A percentile compares a stretch with the other conserved stretches of the same genome.
Conservation (phyloP, 805 yeast genomes). For the Metschnikowia dekortorum region DNA sequence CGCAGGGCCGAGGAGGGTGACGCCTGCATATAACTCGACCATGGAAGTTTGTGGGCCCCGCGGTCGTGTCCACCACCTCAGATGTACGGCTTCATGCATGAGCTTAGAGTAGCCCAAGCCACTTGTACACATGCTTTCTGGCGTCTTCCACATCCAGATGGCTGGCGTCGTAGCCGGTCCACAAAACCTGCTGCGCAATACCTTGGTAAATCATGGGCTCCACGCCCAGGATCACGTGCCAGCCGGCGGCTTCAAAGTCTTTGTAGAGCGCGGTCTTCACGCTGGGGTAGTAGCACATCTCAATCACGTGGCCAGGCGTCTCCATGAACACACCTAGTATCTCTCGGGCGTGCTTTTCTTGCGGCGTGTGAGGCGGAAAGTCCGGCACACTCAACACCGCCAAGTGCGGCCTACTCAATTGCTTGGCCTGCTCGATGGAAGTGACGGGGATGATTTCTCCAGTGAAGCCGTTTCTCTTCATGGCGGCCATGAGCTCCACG, state of each 20-base stretch:
- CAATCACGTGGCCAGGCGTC: constrained; percentile 25
- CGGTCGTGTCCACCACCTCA: too few relatives aligned
- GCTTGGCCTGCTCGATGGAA: constrained; percentile 21
- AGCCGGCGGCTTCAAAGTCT: constrained; percentile 20
- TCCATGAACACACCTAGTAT: constrained; percentile 25
- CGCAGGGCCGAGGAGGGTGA: neutral
- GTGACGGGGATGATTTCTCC: constrained; percentile 24
- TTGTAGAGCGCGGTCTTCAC: constrained; percentile 22
- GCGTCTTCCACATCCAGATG: constrained; percentile 24
- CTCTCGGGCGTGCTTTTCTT: constrained; percentile 22
- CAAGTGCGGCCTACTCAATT: constrained; percentile 17
- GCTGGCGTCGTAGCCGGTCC: constrained; percentile 25
- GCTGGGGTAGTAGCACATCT: constrained; percentile 33
- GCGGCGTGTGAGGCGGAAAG: constrained; percentile 20
- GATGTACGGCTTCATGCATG: too few relatives aligned
- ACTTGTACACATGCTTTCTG: constrained; percentile 16
- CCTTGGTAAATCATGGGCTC: constrained; percentile 32
- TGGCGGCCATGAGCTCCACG: constrained; percentile 15
- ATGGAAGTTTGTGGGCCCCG: too few relatives aligned
- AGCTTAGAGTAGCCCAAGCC: neutral
- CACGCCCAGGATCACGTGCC: constrained; percentile 29
- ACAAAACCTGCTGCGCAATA: constrained; percentile 26
- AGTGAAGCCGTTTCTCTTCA: constrained; percentile 21
- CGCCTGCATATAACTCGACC: neutral
- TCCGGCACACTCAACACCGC: constrained; percentile 29